Base-by-base conservation (phyloP, 1,139 yeast species). In the Suhomyces bokatorum region DNA sequence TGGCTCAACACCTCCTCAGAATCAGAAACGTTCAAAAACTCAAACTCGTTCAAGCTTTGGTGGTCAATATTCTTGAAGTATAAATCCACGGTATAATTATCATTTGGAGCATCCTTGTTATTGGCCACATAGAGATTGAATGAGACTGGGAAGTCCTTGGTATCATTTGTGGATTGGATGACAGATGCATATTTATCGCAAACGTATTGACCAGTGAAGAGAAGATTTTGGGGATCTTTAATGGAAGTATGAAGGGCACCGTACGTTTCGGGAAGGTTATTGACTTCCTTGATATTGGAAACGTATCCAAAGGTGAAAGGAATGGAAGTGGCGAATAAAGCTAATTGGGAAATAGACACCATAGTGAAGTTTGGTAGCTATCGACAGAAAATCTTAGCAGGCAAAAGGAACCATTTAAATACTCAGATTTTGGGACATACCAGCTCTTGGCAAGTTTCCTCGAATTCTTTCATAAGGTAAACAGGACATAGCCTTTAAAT, bases 141-240 rank as follows among this genome's bases (percentile, higher is more conserved):
- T 38, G 45, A 50, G 36, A 55, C 45, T 14, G 57, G 58, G 40
- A 55, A 55, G 35, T 55, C 57, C 31, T 40, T 42, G 28, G 58
- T 49, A 35, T 46, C 42, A 37, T 53, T 53, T 24, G 42, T 35
- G 10, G 55, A 45, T 37, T 56, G 56, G 37, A 58, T 52, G 3
- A 47, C 40, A 3, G 59, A 53, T 11, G 57, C 44, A 43, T 41
- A 57, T 41, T 55, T 57, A 42, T 58, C 62, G 49, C 60, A 58
- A 33, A 58, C 60, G 35, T 52, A 45, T 29, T 44, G 42, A 20
- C 62, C 60, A 10, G 53, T 16, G 37, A 47, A 58, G 4, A 40
- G 28, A 22, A 55, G 50, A 35, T 50, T 52, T 24, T 40, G 40
- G 11, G 58, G 53, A 12, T 56, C 35, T 40, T 55, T 55, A 29